Percentiles rank a stretch among this genome's conserved stretches.
These are phyloP conservation scores for Magnolia sinica DNA, from an alignment of 164 flowering plant genomes.

Conservation along the genomic window DNA sequence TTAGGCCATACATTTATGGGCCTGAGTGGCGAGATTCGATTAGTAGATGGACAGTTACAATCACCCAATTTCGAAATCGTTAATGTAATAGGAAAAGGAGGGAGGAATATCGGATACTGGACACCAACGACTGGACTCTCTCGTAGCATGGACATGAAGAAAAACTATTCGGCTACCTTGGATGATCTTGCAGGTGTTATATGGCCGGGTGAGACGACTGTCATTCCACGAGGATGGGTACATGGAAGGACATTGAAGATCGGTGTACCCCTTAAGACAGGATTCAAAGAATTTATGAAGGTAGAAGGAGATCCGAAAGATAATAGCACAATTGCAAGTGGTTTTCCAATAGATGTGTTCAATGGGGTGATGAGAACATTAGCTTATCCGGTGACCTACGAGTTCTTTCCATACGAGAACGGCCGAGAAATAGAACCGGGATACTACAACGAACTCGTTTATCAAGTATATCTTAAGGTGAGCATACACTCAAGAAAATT, in stretches of 20 bases:
- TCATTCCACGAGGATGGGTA: conserved; percentile 29
- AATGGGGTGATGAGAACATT: conserved; percentile 11
- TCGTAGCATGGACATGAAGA: background rate
- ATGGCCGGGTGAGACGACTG: conserved; percentile 37
- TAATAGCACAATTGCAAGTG: conserved; percentile 10
- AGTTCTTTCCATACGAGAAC: conserved; percentile 7
- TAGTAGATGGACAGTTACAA: conserved; percentile 14
- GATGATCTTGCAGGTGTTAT: conserved; percentile 14
- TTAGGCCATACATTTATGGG: background rate
- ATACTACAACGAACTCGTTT: conserved; percentile 16
- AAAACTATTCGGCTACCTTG: background rate
- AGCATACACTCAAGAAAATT: background rate
- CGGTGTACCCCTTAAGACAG: conserved; percentile 32
- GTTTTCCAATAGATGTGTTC: conserved; percentile 38
- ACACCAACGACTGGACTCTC: conserved; percentile 4
- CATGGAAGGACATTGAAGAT: conserved; percentile 16
- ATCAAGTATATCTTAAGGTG: conserved; percentile 27
- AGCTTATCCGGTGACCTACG: conserved; percentile 10
- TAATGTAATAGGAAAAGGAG: conserved; percentile 11
- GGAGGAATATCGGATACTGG: conserved; percentile 16
- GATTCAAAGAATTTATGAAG: conserved; percentile 30
- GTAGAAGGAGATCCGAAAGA: conserved; percentile 11
- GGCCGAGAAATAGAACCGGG: background rate
- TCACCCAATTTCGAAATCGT: conserved; percentile 9
- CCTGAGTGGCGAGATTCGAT: conserved; percentile 2